phyloP scores from a whole-genome alignment of 768 basidiomycete species.

The Collybiopsis confluens region DNA sequence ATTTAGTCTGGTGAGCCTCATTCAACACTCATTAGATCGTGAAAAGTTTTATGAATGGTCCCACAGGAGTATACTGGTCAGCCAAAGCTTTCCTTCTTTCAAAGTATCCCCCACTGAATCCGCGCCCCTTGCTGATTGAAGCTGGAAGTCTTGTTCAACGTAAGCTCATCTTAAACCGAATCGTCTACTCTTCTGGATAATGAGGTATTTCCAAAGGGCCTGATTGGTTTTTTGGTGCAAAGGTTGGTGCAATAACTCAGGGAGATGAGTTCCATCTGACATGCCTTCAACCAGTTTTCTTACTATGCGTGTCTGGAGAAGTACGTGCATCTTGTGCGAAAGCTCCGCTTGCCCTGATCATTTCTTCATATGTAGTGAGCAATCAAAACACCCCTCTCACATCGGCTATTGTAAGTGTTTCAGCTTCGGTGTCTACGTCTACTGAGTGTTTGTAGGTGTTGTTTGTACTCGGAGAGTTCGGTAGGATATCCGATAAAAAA shows the following conservation, averaged over 20 bases:
- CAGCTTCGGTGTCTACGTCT: not conserved
- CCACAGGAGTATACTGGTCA: slow-evolving; percentile 47
- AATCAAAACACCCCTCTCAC: slow-evolving; percentile 40
- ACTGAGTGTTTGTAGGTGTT: slow-evolving; percentile 23
- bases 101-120: not conserved
- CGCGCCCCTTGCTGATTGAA: slow-evolving; percentile 12
- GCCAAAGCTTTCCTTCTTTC: slow-evolving; percentile 9
- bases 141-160: slow-evolving; percentile 58
- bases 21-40: not conserved
- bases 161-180: slow-evolving; percentile 17
- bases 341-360: not conserved
- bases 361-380: slow-evolving; percentile 37
- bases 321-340: slow-evolving; percentile 23
- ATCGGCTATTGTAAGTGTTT: slow-evolving; percentile 33
- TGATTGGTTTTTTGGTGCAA: slow-evolving; percentile 55
- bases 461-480: slow-evolving; percentile 48
- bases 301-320: slow-evolving; percentile 38
- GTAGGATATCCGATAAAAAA: slow-evolving; percentile 22
- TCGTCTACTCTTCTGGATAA: not conserved
- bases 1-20: slow-evolving; percentile 43
- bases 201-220: slow-evolving; percentile 32
- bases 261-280: not conserved
- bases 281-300: slow-evolving; percentile 28
- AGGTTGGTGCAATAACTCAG: slow-evolving; percentile 24
- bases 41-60: not conserved